Evolutionary conservation across 139 green algal species (phyloP).

Genomic region (Coelastrella sp.): DNA sequence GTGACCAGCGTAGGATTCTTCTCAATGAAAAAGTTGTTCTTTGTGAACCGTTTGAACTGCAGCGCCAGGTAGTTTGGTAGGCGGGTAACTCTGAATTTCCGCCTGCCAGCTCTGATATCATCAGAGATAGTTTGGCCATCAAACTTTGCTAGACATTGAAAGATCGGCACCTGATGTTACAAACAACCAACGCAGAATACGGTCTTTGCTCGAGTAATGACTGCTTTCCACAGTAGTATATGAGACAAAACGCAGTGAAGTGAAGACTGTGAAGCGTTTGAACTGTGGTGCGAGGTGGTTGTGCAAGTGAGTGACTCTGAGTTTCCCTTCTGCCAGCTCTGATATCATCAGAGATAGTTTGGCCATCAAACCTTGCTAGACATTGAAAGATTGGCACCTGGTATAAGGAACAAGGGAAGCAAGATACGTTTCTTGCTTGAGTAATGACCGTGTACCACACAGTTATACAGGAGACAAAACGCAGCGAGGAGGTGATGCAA

Average conservation of each 20-base stretch:
- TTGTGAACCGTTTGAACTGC: constrained; percentile 92
- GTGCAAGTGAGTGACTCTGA: constrained; percentile 89
- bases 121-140: constrained; percentile 85
- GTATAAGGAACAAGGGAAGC: too few relatives aligned
- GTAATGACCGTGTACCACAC: too few relatives aligned
- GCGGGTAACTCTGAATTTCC: constrained; percentile 82
- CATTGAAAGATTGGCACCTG: constrained; percentile 92
- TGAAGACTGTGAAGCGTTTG: constrained; percentile 84
- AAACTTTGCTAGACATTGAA: constrained; percentile 95
- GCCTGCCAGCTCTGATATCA: constrained; percentile 84
- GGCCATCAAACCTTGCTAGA: constrained; percentile 95
- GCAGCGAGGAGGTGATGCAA: too few relatives aligned
- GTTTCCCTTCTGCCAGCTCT: constrained; percentile 78
- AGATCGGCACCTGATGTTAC: constrained; percentile 83
- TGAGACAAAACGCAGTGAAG: too few relatives aligned
- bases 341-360: constrained; percentile 84
- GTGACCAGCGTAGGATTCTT: constrained; percentile 99
- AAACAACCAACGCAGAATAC: too few relatives aligned
- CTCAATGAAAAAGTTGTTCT: constrained; percentile 95
- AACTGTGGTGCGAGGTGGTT: constrained; percentile 68
- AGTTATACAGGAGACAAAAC: too few relatives aligned
- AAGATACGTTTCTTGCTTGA: too few relatives aligned
- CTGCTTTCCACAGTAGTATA: too few relatives aligned
- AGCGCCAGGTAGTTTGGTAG: constrained; percentile 80
- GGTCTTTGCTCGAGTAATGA: too few relatives aligned